phyloP scores from a whole-genome alignment of 345 rosid genomes.

The Clausena lansium region DNA sequence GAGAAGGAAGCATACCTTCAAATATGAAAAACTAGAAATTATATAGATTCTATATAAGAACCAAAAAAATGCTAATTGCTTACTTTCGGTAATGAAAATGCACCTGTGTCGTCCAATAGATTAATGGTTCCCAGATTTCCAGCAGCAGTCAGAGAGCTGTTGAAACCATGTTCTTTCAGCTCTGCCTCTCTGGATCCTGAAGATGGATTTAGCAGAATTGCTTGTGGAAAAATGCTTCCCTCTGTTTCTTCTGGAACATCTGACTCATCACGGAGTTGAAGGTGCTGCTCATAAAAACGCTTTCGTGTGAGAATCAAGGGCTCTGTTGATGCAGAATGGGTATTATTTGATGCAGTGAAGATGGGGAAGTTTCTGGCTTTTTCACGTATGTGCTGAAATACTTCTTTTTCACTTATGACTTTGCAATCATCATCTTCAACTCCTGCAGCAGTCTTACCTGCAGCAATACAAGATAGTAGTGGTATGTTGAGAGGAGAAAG shows the following conservation, averaged over 20 bases:
- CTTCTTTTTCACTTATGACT: constrained; percentile 51
- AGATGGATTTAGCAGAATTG: constrained; percentile 20
- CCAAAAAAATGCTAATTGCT: constrained; percentile 1
- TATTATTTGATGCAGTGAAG: constrained; percentile 37
- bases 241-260: constrained; percentile 30
- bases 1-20: constrained; percentile 33
- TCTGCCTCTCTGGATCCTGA: constrained; percentile 26
- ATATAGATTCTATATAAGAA: constrained; percentile 7
- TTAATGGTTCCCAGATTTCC: constrained; percentile 23
- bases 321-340: constrained; percentile 34
- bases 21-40: neutral
- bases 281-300: constrained; percentile 31
- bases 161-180: constrained; percentile 15
- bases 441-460: constrained; percentile 39
- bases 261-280: constrained; percentile 25
- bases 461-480: constrained; percentile 17
- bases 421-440: constrained; percentile 44
- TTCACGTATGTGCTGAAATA: constrained; percentile 81
- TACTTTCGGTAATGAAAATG: constrained; percentile 6
- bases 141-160: constrained; percentile 12
- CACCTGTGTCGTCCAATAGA: constrained; percentile 39
- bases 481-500: constrained; percentile 14
- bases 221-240: constrained; percentile 27
- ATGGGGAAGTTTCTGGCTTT: constrained; percentile 74
- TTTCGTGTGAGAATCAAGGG: constrained; percentile 50